Conservation (phyloP, 495 filamentous ascomycete genomes). For the Penicillium parvum region DNA sequence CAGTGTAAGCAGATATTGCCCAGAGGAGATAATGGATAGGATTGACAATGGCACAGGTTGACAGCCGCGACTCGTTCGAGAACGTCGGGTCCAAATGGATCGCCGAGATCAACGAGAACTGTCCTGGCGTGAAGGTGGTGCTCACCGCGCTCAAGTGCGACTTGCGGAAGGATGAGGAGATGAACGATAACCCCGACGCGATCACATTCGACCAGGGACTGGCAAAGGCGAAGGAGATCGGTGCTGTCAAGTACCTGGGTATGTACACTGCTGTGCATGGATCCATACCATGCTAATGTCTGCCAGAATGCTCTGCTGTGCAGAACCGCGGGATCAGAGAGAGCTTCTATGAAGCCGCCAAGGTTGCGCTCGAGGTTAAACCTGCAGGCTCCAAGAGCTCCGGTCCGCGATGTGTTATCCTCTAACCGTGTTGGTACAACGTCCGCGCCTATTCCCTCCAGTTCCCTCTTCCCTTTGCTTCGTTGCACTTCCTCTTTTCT, state of each 20-base stretch:
- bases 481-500: background rate
- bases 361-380: slow-evolving; percentile 92
- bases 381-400: slow-evolving; percentile 36
- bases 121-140: slow-evolving; percentile 87
- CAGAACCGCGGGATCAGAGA: slow-evolving; percentile 96
- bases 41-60: slow-evolving; percentile 53
- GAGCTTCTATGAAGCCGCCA: slow-evolving; percentile 95
- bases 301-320: slow-evolving; percentile 92
- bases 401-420: slow-evolving; percentile 31
- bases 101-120: slow-evolving; percentile 95
- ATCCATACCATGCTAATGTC: background rate
- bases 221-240: slow-evolving; percentile 85
- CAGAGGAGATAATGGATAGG: no score
- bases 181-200: slow-evolving; percentile 57
- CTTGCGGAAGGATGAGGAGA: slow-evolving; percentile 66
- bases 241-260: slow-evolving; percentile 85
- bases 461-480: background rate
- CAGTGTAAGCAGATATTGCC: slow-evolving; percentile 49
- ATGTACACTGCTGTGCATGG: slow-evolving; percentile 15
- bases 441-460: background rate
- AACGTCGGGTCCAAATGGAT: slow-evolving; percentile 99
- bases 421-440: slow-evolving; percentile 12
- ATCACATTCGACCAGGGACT: slow-evolving; percentile 92
- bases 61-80: slow-evolving; percentile 92
- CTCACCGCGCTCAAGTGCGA: slow-evolving; percentile 98